A percentile compares a stretch with the other conserved stretches of the same genome.
Evolutionary conservation across 768 basidiomycete genomes (phyloP).

Genomic region (Lactarius psammicola): DNA sequence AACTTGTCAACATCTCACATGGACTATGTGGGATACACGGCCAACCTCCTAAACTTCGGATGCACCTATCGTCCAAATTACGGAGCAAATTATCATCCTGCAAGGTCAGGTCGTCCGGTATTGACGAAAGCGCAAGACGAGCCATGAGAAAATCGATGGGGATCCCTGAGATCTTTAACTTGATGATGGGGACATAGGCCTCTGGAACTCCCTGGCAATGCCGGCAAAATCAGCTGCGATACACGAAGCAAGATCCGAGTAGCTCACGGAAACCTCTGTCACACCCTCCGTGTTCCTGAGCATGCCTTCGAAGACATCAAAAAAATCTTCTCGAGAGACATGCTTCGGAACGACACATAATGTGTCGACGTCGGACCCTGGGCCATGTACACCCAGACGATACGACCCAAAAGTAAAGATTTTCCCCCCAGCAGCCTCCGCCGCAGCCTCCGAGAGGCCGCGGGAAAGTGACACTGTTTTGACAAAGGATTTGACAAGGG

Average conservation of each 20-base stretch:
- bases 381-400: conserved; percentile 95
- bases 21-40: neutral
- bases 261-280: conserved; percentile 76
- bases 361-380: conserved; percentile 97
- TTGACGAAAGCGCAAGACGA: conserved; percentile 76
- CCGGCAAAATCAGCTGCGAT: conserved; percentile 1
- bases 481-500: conserved; percentile 92
- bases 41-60: conserved; percentile 89
- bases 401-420: conserved; percentile 99
- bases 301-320: conserved; percentile 87
- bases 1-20: conserved; percentile 14
- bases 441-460: conserved; percentile 86
- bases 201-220: conserved; percentile 82
- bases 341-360: conserved; percentile 96
- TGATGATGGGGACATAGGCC: conserved; percentile 95
- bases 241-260: neutral
- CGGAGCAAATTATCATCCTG: conserved; percentile 88
- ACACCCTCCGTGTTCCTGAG: conserved; percentile 79
- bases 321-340: conserved; percentile 94
- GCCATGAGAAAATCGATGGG: conserved; percentile 95
- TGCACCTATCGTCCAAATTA: conserved; percentile 91
- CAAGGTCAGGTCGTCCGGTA: conserved; percentile 89
- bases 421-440: conserved; percentile 90
- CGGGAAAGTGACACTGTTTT: conserved; percentile 70
- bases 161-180: conserved; percentile 85